Evolutionary conservation across 2,329 filamentous ascomycete genomes (phyloP).

Genomic region (Colletotrichum agaves): DNA sequence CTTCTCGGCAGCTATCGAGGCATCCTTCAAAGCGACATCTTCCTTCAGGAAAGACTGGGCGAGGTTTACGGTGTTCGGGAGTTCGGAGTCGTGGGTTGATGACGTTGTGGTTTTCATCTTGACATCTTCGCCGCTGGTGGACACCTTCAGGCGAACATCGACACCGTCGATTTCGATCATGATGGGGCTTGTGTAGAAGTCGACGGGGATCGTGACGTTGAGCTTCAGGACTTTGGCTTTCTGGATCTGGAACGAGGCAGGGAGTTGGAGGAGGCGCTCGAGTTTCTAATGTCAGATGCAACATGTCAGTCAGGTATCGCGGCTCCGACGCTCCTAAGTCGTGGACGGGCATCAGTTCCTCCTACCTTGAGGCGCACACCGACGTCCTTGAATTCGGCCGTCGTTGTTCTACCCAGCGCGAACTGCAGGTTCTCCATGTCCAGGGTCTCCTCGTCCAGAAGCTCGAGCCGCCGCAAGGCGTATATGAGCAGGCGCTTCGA

Average conservation of each 20-base stretch:
- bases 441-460: constrained; percentile 87
- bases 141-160: constrained; percentile 72
- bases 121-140: constrained; percentile 46
- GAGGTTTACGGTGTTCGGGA: constrained; percentile 78
- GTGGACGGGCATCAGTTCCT: background rate
- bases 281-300: constrained; percentile 73
- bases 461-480: constrained; percentile 82
- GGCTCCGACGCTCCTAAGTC: too few species aligned
- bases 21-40: constrained; percentile 58
- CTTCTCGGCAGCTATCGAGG: constrained; percentile 70
- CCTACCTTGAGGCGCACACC: constrained; percentile 77
- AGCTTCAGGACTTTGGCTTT: constrained; percentile 81
- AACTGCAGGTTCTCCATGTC: constrained; percentile 89
- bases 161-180: constrained; percentile 84
- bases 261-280: constrained; percentile 77
- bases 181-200: constrained; percentile 88
- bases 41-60: constrained; percentile 77
- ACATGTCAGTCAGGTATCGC: constrained; percentile 1
- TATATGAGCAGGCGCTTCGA: constrained; percentile 91
- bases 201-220: constrained; percentile 85
- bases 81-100: constrained; percentile 45
- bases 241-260: constrained; percentile 74
- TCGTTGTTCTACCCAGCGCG: constrained; percentile 81
- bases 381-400: constrained; percentile 88
- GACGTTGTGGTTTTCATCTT: constrained; percentile 40